Percentiles rank a stretch among this genome's conserved stretches.
phyloP scores from a whole-genome alignment of 768 basidiomycete genomes.

The Sporobolomyces roseus region DNA sequence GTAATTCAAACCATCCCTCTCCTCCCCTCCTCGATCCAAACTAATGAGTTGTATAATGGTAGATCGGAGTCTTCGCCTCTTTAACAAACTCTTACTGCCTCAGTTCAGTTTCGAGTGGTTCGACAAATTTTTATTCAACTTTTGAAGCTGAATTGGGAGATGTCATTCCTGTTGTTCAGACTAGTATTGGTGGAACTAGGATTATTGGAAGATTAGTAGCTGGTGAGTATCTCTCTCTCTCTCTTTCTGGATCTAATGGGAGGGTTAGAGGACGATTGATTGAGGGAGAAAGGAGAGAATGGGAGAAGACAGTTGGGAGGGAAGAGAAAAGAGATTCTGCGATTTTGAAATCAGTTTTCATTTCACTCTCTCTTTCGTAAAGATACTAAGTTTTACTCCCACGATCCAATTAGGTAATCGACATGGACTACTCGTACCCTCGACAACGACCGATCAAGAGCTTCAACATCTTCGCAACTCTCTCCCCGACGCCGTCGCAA shows the following conservation, averaged over 20 bases:
- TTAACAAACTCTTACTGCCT: conserved; percentile 95
- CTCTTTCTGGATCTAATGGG: too few species aligned
- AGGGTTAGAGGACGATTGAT: too few species aligned
- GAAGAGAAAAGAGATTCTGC: too few species aligned
- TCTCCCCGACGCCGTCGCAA: conserved; percentile 83
- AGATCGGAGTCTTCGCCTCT: conserved; percentile 95
- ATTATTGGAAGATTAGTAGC: conserved; percentile 86
- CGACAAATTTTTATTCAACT: conserved; percentile 92
- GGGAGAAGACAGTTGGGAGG: too few species aligned
- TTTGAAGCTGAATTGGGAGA: conserved; percentile 93
- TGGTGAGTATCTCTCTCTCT: not conserved
- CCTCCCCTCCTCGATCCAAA: not conserved
- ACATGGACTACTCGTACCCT: conserved; percentile 93
- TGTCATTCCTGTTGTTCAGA: conserved; percentile 89
- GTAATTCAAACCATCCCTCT: conserved; percentile 3
- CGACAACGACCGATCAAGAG: conserved; percentile 94
- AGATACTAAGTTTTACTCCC: too few species aligned
- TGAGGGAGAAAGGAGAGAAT: too few species aligned
- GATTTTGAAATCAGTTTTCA: too few species aligned
- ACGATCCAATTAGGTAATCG: conserved; percentile 66
- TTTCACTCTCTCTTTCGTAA: too few species aligned
- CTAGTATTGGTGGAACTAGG: conserved; percentile 87
- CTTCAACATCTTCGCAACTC: conserved; percentile 95
- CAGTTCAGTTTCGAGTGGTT: conserved; percentile 79
- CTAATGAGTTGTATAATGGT: conserved; percentile 73